Evolutionary conservation across 257 asterid genomes (phyloP).

Genomic region (Striga asiatica): DNA sequence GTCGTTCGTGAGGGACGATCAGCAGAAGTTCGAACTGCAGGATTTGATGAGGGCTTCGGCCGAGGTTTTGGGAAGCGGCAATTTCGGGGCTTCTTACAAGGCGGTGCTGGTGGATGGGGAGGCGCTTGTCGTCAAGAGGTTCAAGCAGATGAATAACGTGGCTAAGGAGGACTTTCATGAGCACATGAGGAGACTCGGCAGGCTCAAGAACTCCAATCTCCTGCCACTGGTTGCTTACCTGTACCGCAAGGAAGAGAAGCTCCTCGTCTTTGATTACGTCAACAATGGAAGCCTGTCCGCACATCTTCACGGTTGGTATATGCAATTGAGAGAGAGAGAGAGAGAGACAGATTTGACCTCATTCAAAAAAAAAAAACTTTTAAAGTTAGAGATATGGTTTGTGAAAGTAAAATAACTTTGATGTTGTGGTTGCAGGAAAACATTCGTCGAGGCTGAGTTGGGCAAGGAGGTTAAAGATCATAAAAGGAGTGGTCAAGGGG

Average conservation of each 20-base stretch:
- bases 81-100: conserved; percentile 84
- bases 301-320: conserved; percentile 49
- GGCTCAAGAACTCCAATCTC: conserved; percentile 55
- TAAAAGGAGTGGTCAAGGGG: conserved; percentile 78
- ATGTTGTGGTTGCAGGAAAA: conserved; percentile 34
- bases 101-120: conserved; percentile 70
- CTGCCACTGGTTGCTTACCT: conserved; percentile 73
- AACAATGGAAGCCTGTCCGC: conserved; percentile 64
- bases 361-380: too few species aligned
- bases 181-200: conserved; percentile 77
- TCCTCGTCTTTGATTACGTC: conserved; percentile 51
- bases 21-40: conserved; percentile 59
- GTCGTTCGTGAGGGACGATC: conserved; percentile 57
- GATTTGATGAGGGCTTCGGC: conserved; percentile 85
- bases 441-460: conserved; percentile 44
- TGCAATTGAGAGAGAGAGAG: too few species aligned
- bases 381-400: neutral
- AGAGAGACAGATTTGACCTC: too few species aligned
- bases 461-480: conserved; percentile 53
- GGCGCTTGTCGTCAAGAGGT: conserved; percentile 73
- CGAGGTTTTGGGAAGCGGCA: conserved; percentile 77
- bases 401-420: neutral
- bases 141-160: conserved; percentile 64
- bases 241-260: conserved; percentile 86
- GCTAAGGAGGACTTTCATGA: conserved; percentile 74